A percentile compares a stretch with the other conserved stretches of the same genome.
Evolutionary conservation across 176 grass and related monocot genomes (phyloP).

Genomic region (Oryza meridionalis): DNA sequence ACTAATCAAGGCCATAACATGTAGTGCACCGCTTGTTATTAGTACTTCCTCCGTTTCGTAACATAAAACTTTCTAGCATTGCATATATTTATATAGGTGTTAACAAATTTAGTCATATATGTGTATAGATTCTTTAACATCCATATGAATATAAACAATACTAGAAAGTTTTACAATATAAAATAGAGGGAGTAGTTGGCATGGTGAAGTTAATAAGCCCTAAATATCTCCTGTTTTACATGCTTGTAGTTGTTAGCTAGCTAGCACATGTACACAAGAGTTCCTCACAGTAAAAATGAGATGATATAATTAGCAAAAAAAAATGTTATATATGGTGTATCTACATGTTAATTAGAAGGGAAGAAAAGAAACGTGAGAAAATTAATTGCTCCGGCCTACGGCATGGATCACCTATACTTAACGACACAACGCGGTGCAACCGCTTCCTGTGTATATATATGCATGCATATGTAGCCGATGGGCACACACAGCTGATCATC

Average conservation of each 20-base stretch:
- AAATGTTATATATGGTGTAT: background rate
- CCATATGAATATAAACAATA: no score
- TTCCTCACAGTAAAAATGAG: background rate
- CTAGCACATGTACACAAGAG: background rate
- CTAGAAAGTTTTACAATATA: no score
- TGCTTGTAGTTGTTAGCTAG: background rate
- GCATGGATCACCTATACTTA: background rate
- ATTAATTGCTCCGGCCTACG: background rate
- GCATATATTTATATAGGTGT: no score
- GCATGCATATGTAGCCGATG: background rate
- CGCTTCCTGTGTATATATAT: background rate
- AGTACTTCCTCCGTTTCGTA: no score
- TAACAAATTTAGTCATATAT: no score
- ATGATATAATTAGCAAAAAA: background rate
- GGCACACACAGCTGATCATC: slow-evolving; percentile 11
- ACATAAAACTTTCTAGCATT: no score
- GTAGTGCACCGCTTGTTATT: background rate
- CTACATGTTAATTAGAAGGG: background rate
- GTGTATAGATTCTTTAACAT: no score
- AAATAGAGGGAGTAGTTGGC: background rate
- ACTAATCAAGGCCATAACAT: slow-evolving; percentile 32
- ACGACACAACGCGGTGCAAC: background rate
- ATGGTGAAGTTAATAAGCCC: slow-evolving; percentile 1
- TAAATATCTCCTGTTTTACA: background rate
- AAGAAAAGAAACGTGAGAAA: background rate